Conservation (phyloP, 169 alveolate species). For the Eimeria acervulina region DNA sequence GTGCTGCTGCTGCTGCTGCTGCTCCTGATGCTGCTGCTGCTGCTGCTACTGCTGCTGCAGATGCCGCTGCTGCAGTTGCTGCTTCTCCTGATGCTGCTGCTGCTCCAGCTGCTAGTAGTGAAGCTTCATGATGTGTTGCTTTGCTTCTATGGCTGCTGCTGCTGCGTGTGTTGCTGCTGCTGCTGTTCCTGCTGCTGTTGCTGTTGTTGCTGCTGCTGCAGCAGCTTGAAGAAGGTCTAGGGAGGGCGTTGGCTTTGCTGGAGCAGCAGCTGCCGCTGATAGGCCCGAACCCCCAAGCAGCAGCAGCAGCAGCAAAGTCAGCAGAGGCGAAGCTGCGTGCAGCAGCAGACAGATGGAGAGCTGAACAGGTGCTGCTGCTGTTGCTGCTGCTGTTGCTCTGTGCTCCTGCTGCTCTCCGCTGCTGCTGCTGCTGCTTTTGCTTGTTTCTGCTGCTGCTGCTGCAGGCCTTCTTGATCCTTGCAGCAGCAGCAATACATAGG, state of each 20-base stretch:
- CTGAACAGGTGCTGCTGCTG: constrained; percentile 50
- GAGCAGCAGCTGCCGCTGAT: constrained; percentile 31
- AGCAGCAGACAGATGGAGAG: constrained; percentile 48
- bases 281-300: not conserved
- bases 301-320: constrained; percentile 24
- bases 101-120: not conserved
- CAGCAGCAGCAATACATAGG: constrained; percentile 2
- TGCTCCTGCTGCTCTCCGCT: constrained; percentile 18
- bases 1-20: constrained; percentile 15
- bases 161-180: not conserved
- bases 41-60: not conserved
- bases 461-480: not conserved
- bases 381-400: constrained; percentile 8
- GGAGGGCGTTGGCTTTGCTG: constrained; percentile 45
- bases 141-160: constrained; percentile 5
- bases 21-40: constrained; percentile 36
- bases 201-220: constrained; percentile 29
- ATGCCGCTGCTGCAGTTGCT: constrained; percentile 15
- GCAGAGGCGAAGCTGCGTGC: constrained; percentile 46
- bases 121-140: not conserved
- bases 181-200: not conserved
- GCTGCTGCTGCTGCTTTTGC: too few species aligned
- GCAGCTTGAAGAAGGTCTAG: constrained; percentile 41
- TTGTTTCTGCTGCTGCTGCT: not conserved
- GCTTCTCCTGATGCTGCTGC: not conserved